Evolutionary conservation across 805 yeast species (phyloP), one percentile per base, ranked within the genome.

Genomic region (Monosporozyma aerobia): DNA sequence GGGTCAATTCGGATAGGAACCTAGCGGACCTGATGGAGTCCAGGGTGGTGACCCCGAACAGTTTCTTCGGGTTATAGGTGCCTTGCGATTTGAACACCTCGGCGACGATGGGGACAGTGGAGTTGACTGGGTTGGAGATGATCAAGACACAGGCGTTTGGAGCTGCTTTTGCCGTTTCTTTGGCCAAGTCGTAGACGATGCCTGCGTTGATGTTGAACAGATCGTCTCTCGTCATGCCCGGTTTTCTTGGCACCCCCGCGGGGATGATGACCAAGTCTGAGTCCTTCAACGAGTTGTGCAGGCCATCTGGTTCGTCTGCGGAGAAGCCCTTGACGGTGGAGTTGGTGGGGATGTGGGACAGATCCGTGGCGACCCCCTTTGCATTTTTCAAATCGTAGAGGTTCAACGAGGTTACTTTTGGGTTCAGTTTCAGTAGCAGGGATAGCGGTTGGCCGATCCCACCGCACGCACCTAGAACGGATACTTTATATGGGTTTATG

Each of bases 331-430:
- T 79, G 63, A 92, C 97, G 53, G 80, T 80, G 58, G 96, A 87
- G 78, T 87, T 82, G 69, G 97, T 87, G 76, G 95, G 94, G 65
- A 90, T 80, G 75, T 90, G 98, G 46, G 96, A 87, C 57, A 90
- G 78, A 68, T 90, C 98, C 53, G 98, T 90, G 59, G 97, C 97
- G 56, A 90, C 97, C 77, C 98, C 98, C 61, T 90, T 89, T 56
- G 96, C 95, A 64, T 94, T 89, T 71, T 83, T 82, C 68, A 90
- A 78, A 74, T 90, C 98, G 77, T 87, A 90, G 53, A 90, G 77
- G 56, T 94, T 80, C 69, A 90, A 78, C 61, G 84, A 85, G 51
- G 95, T 85, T 57, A 90, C 96, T 73, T 87, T 83, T 73, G 79
- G 85, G 82, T 89, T 88, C 68, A 86, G 78, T 77, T 92, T 90